phyloP scores from a whole-genome alignment of 2,329 filamentous ascomycete species.

The Madurella fahalii region DNA sequence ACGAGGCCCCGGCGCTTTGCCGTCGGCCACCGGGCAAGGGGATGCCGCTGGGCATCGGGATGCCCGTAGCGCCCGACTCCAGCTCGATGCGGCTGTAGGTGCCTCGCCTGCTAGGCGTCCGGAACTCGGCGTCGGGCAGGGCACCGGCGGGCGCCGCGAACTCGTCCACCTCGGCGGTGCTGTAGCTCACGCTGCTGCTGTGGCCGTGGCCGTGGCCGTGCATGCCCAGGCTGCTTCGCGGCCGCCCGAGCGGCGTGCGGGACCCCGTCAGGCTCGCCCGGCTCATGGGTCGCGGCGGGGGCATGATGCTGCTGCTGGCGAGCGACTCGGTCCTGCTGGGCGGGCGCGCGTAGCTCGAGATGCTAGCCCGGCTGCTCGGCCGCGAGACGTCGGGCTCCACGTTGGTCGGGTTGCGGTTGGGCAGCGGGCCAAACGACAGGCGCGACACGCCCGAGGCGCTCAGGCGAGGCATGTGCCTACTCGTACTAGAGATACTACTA shows the following conservation, averaged over 20 bases:
- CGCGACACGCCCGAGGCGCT: slow-evolving; percentile 60
- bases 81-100: slow-evolving; percentile 49
- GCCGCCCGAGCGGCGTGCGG: slow-evolving; percentile 64
- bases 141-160: slow-evolving; percentile 36
- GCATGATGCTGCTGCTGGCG: slow-evolving; percentile 37
- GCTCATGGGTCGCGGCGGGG: slow-evolving; percentile 58
- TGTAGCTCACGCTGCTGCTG: slow-evolving; percentile 54
- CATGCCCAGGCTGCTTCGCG: slow-evolving; percentile 65
- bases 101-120: slow-evolving; percentile 53
- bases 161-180: slow-evolving; percentile 49
- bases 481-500: slow-evolving; percentile 37
- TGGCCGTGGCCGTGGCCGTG: slow-evolving; percentile 55
- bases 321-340: slow-evolving; percentile 47
- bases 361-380: slow-evolving; percentile 69
- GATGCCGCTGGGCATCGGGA: slow-evolving; percentile 45
- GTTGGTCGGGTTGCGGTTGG: slow-evolving; percentile 49
- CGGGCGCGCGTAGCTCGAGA: slow-evolving; percentile 51
- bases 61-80: slow-evolving; percentile 41
- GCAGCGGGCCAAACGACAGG: slow-evolving; percentile 59
- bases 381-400: slow-evolving; percentile 51
- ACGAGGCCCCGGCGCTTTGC: slow-evolving; percentile 28
- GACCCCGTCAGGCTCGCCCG: slow-evolving; percentile 57
- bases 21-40: slow-evolving; percentile 20
- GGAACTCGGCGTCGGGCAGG: slow-evolving; percentile 29
- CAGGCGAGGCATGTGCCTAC: slow-evolving; percentile 53